Evolutionary conservation across 139 green algal species (phyloP), one percentile per base, ranked within the genome.

Genomic region (Micractinium conductrix): DNA sequence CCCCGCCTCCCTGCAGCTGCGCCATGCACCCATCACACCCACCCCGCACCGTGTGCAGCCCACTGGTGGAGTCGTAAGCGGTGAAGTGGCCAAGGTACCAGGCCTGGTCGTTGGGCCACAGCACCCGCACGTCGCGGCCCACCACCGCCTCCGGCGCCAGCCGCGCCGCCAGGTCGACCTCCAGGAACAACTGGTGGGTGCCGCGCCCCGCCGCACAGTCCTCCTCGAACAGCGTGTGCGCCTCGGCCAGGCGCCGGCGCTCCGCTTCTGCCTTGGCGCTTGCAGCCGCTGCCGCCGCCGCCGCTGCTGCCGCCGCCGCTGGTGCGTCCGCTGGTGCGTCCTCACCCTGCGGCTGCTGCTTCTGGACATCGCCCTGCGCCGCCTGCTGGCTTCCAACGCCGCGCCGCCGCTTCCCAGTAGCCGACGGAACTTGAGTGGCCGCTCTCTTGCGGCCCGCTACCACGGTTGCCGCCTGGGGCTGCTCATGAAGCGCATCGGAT

Each of bases 31-130:
- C 48, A 58, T 10, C 48, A 58, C 10, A 3, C 60, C 21, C 43
- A 28, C 1, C 38, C 1, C 37, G 12, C 76, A 73, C 76, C 62
- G 44, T 89, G 86, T 96, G 92, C 42, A 83, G 70, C 2, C 86
- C 90, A 4, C 83, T 92, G 21, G n/a, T 43, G 1, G 80, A 0
- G 38, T 91, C 50, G 33, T 86, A 93, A 0, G 24, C 19, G 3
- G 45, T 65, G 26, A 93, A 90, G 1, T 28, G 85, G 30, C 93
- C 93, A 3, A 85, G 63, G 70, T 91, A 96, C 92, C 94, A 97
- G 28, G 88, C 91, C 24, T 93, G 88, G 40, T 96, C 94, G 0
- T 84, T 65, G 0, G 78, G 78, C 92, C 94, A 97, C 43, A 81
- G 87, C 2, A 97, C 82, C 9, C 90, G 88, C 71, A 97, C 33